Evolutionary conservation across 2,329 filamentous ascomycete species (phyloP), one percentile per base, ranked within the genome.

Genomic region (Pseudogymnoascus sp.): DNA sequence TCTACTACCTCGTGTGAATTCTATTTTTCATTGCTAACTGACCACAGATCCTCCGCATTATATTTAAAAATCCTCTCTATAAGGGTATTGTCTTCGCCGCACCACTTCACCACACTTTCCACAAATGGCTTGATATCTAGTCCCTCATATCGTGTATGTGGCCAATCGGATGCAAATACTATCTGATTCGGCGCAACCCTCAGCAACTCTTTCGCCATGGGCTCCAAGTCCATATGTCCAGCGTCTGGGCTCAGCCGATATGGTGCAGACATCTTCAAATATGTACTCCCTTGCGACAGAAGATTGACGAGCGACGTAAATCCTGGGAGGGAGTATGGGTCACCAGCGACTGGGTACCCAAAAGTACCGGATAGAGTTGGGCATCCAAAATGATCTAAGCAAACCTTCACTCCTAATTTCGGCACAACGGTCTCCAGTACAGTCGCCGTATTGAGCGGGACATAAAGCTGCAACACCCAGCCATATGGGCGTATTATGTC

Each of bases 101-200:
- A 84, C 77, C 82, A 82, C 12, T 79, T 74, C 62, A 86, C 70
- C 59, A 83, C 81, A 61, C 73, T 76, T 64, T 83, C 77, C 28
- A 84, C 77, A 70, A 82, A 86, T 0, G 79, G 80, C 56, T 71
- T 75, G 21, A 85, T 81, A 68, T 87, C 79, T 1, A 84, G 67
- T 1, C 79, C 79, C 21, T 84, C 80, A 64, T 82, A 86, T 11
- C 84, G 76, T 2, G 85, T 87, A 70, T 87, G 84, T 18, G 84
- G 84, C 84, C 84, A 87, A 68, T 87, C 84, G 0, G 82, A 84
- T 1, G 82, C 83, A 70, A 84, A 87, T 0, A 86, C 78, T 8
- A 84, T 74, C 14, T 78, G 74, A 21, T 64, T 69, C 16, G 77
- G 71, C 1, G 76, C 79, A 4, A 77, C 71, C 3, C 71, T 70